phyloP scores from a whole-genome alignment of 208 protist species.

The Leishmania major region DNA sequence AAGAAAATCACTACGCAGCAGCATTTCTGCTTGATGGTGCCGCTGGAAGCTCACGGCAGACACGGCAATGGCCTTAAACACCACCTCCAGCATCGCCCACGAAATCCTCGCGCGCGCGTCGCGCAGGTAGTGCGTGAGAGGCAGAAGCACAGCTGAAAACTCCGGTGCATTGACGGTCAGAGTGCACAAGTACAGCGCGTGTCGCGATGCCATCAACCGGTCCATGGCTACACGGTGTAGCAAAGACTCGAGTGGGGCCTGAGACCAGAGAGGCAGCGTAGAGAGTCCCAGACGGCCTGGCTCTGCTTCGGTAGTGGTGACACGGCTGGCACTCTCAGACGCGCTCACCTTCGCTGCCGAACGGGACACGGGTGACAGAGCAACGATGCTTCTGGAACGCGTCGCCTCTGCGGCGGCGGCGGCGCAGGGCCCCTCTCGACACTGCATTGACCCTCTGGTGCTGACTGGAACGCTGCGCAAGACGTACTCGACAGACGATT shows the following conservation, averaged over 20 bases:
- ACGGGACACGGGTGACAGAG: not conserved
- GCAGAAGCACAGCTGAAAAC: constrained; percentile 29
- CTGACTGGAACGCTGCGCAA: not conserved
- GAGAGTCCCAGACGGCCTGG: not conserved
- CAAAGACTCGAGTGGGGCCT: constrained; percentile 21
- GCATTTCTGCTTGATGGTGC: constrained; percentile 29
- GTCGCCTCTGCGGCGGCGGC: not conserved
- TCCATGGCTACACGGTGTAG: constrained; percentile 37
- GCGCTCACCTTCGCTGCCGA: not conserved
- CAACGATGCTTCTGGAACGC: not conserved
- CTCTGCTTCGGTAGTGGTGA: not conserved
- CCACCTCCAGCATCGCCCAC: constrained; percentile 29
- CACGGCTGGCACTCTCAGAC: not conserved
- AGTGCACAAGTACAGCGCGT: constrained; percentile 34
- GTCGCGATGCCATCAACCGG: constrained; percentile 30
- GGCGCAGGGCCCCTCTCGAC: not conserved
- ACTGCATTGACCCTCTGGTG: not conserved
- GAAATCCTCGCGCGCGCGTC: constrained; percentile 33
- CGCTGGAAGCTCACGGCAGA: constrained; percentile 30
- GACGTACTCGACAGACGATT: constrained; percentile 11
- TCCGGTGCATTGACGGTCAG: constrained; percentile 31
- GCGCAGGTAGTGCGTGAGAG: constrained; percentile 24
- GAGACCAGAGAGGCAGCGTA: constrained; percentile 14
- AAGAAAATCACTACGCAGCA: not conserved
- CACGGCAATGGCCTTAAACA: constrained; percentile 37